A percentile compares a stretch with the other conserved stretches of the same genome.
Conservation (phyloP, 2,329 filamentous ascomycete genomes). For the Orbilia javanica region DNA sequence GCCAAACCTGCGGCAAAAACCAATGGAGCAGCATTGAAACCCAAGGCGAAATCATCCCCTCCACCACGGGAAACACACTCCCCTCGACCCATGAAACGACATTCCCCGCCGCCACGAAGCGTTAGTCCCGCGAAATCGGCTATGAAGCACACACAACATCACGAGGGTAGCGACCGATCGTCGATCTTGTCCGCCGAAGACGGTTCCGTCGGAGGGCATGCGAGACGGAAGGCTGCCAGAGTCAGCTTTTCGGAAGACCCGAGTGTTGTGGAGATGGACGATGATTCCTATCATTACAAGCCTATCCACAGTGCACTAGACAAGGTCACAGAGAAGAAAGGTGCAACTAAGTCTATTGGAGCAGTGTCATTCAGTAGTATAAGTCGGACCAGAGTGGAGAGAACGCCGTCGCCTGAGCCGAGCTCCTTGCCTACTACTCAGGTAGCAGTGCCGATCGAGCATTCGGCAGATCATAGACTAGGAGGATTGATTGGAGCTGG, state of each 20-base stretch:
- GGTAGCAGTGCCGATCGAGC: constrained; percentile 22
- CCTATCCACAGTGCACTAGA: constrained; percentile 54
- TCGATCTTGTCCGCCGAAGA: constrained; percentile 54
- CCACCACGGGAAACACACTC: constrained; percentile 38
- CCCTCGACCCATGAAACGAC: constrained; percentile 42
- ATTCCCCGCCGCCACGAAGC: constrained; percentile 60
- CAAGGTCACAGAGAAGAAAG: constrained; percentile 40
- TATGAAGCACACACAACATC: constrained; percentile 58
- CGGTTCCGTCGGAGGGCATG: constrained; percentile 15
- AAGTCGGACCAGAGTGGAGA: constrained; percentile 46
- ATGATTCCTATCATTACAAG: constrained; percentile 57
- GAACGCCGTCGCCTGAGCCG: constrained; percentile 44
- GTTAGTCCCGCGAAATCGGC: constrained; percentile 60
- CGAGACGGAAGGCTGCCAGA: constrained; percentile 44
- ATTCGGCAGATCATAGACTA: constrained; percentile 40
- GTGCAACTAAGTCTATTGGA: constrained; percentile 24
- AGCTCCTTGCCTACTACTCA: not conserved
- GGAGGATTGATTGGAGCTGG: constrained; percentile 42
- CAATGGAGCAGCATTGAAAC: constrained; percentile 26
- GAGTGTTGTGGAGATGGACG: constrained; percentile 59
- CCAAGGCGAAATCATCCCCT: constrained; percentile 25
- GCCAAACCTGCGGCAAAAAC: not conserved
- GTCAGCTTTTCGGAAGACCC: constrained; percentile 62
- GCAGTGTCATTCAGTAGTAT: constrained; percentile 53
- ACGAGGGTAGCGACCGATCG: constrained; percentile 52